Base-by-base conservation (phyloP, 768 basidiomycete species). In the Xerocomellus chrysenteron region DNA sequence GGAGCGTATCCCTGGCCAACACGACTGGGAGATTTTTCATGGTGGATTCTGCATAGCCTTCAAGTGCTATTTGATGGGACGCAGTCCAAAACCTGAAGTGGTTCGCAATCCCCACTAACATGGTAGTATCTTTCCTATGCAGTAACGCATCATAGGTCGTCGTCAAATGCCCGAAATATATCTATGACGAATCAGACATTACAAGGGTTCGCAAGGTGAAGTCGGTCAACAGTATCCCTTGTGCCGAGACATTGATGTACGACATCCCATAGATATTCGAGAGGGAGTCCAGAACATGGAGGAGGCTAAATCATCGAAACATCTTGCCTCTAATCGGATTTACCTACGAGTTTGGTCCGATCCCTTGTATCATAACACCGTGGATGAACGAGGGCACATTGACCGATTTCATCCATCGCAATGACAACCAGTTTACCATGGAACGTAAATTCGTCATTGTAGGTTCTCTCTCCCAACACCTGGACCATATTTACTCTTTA, bases 361-460 rank as follows among this genome's bases (percentile, higher is more conserved):
- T 58, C 5, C 60, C 60, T 2, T 57, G 37, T 24, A 13, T 63
- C 4, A 57, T 62, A 24, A 62, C 60, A 4, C 61, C 56, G 21
- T 62, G 49, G 52, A 58, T 58, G 61, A 39, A 33, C 16, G 56
- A 63, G 39, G 61, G 60, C 17, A 0, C 46, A 17, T 21, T 62
- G 21, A 58, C 52, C 14, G 46, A 54, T 17, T 61, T 55, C 50
- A 35, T 62, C 14, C 26, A 48, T 19, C 52, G 52, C 3, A 57
- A 45, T 7, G 37, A 58, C 33, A 2, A 2, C 10, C 36, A 41
- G 16, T 42, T 63, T 26, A 54, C 55, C 6, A 26, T 33, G 24
- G 49, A 58, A 37, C 52, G 37, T 5, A 54, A 13, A 48, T 26
- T 62, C 21, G 4, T 2, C 26, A 58, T 54, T 3, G 61, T 58